A percentile compares a stretch with the other conserved stretches of the same genome.
Evolutionary conservation across 495 filamentous ascomycete genomes (phyloP).

Genomic region (Eremomyces bilateralis): DNA sequence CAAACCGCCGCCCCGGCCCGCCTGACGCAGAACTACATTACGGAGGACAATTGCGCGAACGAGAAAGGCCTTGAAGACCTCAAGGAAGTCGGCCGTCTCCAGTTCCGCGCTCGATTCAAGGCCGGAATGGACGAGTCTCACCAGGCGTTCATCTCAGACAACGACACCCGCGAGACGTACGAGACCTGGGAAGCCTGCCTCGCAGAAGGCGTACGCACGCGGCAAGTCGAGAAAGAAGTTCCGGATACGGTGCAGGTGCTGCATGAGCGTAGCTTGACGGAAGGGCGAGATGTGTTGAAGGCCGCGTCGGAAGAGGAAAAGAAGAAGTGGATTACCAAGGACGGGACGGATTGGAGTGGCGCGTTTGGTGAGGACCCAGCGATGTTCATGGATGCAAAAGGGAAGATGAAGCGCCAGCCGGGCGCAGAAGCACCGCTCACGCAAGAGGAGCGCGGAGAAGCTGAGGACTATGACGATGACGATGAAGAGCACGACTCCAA

Average conservation of each 20-base stretch:
- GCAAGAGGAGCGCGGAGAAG: conserved; percentile 27
- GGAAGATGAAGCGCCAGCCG: conserved; percentile 31
- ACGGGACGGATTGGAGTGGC: conserved; percentile 75
- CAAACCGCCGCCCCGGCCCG: conserved; percentile 47
- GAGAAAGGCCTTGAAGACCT: conserved; percentile 47
- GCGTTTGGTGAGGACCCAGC: conserved; percentile 52
- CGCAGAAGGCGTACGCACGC: conserved; percentile 57
- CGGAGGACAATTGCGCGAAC: conserved; percentile 38
- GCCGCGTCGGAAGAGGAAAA: conserved; percentile 45
- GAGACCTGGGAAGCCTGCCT: conserved; percentile 86
- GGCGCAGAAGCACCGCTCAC: conserved; percentile 31
- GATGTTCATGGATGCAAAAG: conserved; percentile 27
- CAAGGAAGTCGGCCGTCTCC: conserved; percentile 55
- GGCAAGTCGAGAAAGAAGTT: conserved; percentile 42
- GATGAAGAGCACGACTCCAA: conserved; percentile 19
- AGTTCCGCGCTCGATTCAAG: conserved; percentile 62
- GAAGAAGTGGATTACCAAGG: conserved; percentile 52
- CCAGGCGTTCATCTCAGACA: conserved; percentile 60
- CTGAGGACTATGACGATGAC: conserved; percentile 20
- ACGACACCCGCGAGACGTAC: conserved; percentile 74
- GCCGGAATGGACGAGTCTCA: conserved; percentile 83
- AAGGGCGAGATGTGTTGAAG: conserved; percentile 61
- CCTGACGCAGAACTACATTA: conserved; percentile 80
- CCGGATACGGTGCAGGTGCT: conserved; percentile 42
- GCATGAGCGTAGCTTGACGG: conserved; percentile 56